Evolutionary conservation across 129 eudicot genomes (phyloP).

Genomic region (Logfia minima): DNA sequence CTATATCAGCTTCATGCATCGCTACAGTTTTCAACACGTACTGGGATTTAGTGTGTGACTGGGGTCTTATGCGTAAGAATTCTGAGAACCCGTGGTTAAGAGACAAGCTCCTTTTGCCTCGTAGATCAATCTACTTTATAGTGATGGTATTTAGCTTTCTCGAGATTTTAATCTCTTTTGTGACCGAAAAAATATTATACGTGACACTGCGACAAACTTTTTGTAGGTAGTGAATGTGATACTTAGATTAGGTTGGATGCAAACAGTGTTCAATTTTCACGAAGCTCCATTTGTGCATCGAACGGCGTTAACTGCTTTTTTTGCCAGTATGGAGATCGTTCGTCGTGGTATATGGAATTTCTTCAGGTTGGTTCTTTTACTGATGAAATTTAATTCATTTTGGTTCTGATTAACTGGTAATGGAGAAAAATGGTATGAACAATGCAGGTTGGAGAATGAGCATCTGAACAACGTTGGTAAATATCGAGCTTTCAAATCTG

Average conservation of each 20-base stretch:
- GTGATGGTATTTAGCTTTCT: slow-evolving; percentile 41
- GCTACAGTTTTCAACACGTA: slow-evolving; percentile 56
- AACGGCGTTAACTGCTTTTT: slow-evolving; percentile 41
- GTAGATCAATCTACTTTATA: slow-evolving; percentile 48
- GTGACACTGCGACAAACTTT: not conserved
- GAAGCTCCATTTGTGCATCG: slow-evolving; percentile 54
- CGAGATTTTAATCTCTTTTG: not conserved
- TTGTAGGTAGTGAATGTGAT: slow-evolving; percentile 32
- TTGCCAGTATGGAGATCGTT: slow-evolving; percentile 62
- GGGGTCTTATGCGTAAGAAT: slow-evolving; percentile 57
- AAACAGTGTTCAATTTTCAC: slow-evolving; percentile 38
- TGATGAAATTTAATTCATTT: not conserved
- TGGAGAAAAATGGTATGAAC: not conserved
- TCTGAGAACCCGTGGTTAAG: slow-evolving; percentile 40
- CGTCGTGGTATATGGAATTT: slow-evolving; percentile 80
- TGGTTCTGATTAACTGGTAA: not conserved
- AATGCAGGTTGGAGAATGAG: slow-evolving; percentile 54
- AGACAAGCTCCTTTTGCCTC: slow-evolving; percentile 38
- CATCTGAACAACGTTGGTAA: slow-evolving; percentile 64
- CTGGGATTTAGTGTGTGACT: slow-evolving; percentile 72
- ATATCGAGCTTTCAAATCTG: slow-evolving; percentile 57
- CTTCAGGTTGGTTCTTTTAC: slow-evolving; percentile 43
- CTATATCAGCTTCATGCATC: slow-evolving; percentile 43
- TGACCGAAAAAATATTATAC: not conserved
- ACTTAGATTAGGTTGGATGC: slow-evolving; percentile 49